A percentile compares a stretch with the other conserved stretches of the same genome.
These are phyloP conservation scores for Berberis thunbergii DNA, from an alignment of 164 flowering plant genomes.

Conservation along the genomic window DNA sequence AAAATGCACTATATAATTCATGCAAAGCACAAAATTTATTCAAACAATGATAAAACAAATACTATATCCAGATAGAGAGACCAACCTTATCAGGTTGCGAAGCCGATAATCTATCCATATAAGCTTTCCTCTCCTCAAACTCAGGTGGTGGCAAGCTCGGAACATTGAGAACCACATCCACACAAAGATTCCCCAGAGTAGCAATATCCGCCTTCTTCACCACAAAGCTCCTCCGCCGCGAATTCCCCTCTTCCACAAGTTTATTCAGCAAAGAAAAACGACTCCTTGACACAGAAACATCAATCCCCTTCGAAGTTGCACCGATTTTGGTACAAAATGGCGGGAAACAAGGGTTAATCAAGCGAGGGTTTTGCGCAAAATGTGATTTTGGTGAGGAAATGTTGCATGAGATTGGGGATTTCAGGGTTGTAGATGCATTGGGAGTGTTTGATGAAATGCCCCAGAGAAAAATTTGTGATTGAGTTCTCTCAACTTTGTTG, in stretches of 20 bases:
- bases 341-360: conserved; percentile 4
- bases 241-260: neutral
- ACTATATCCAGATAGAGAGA: neutral
- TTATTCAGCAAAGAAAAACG: neutral
- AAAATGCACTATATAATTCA: too few relatives aligned
- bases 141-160: conserved; percentile 70
- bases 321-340: conserved; percentile 8
- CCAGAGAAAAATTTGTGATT: too few relatives aligned
- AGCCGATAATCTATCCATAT: conserved; percentile 55
- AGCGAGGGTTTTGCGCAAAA: conserved; percentile 17
- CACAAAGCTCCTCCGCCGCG: neutral
- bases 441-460: neutral
- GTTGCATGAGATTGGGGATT: conserved; percentile 5
- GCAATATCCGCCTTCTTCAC: neutral
- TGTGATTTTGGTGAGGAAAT: neutral
- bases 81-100: conserved; percentile 71
- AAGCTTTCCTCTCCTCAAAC: conserved; percentile 48
- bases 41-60: neutral
- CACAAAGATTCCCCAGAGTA: conserved; percentile 72
- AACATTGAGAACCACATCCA: conserved; percentile 83
- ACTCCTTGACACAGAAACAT: conserved; percentile 14
- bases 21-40: too few relatives aligned
- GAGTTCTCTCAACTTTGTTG: too few relatives aligned
- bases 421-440: conserved; percentile 17
- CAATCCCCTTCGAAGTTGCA: conserved; percentile 18